Conservation (phyloP, 768 basidiomycete species). For the Boletus bicolor region DNA sequence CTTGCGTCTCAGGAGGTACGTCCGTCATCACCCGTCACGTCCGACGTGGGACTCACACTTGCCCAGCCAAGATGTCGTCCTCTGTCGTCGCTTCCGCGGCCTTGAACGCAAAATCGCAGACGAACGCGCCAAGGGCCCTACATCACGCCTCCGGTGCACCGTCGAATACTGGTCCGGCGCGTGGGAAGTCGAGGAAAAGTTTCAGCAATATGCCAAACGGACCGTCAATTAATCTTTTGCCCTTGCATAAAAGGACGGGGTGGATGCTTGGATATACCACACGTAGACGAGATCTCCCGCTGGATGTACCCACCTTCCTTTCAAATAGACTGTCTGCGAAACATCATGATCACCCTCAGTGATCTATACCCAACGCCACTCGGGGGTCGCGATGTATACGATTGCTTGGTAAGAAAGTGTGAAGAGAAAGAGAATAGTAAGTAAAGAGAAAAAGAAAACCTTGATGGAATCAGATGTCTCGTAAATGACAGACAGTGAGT, state of each 20-base stretch:
- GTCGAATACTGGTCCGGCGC: conserved; percentile 89
- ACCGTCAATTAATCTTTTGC: background rate
- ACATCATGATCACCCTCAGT: background rate
- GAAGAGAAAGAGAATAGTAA: background rate
- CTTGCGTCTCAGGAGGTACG: conserved; percentile 69
- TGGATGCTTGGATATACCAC: background rate
- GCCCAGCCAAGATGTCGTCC: conserved; percentile 72
- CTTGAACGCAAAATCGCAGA: conserved; percentile 73
- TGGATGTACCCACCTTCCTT: background rate
- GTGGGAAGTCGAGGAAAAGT: conserved; percentile 93
- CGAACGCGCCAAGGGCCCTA: conserved; percentile 48
- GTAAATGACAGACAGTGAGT: conserved; percentile 17
- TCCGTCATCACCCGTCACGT: background rate
- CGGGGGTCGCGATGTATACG: background rate
- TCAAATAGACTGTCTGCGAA: background rate
- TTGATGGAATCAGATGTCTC: conserved; percentile 15
- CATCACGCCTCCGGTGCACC: conserved; percentile 62
- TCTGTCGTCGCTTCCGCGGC: conserved; percentile 77
- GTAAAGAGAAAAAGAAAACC: background rate
- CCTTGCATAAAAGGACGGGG: too few species aligned
- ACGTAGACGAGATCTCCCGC: background rate
- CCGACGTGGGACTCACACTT: background rate
- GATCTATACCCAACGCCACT: background rate
- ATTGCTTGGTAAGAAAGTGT: conserved; percentile 2
- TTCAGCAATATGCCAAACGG: conserved; percentile 30